Percentiles rank a stretch among this genome's conserved stretches.
Evolutionary conservation across 192 early-diverging fungal genomes (phyloP).

Genomic region (Chytriomyces confervae): DNA sequence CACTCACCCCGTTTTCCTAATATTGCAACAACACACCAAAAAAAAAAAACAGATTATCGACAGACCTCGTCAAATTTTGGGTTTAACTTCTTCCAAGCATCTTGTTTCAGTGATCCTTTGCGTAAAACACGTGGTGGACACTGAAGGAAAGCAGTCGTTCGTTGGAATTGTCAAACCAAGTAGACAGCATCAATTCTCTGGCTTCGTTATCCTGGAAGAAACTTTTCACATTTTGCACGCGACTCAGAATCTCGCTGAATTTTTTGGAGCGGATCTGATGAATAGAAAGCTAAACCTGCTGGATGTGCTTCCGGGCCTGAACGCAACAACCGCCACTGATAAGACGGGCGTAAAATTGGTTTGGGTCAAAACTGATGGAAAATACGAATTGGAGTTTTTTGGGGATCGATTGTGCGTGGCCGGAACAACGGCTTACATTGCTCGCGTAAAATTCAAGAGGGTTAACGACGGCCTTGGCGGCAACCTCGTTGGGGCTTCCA

Average conservation of each 20-base stretch:
- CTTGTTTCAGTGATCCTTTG: slow-evolving; percentile 35
- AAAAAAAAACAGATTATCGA: slow-evolving; percentile 46
- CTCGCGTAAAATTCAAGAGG: slow-evolving; percentile 23
- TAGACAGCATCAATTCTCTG: neutral
- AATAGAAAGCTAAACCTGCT: neutral
- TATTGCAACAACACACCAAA: neutral
- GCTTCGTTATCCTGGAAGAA: slow-evolving; percentile 36
- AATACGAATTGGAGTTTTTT: slow-evolving; percentile 10
- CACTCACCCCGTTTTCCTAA: neutral
- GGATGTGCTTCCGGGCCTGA: neutral
- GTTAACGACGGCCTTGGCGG: neutral
- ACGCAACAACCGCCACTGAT: neutral
- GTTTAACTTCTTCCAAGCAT: slow-evolving; percentile 32
- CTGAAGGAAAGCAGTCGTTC: slow-evolving; percentile 38
- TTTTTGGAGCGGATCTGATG: neutral
- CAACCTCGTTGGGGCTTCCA: neutral
- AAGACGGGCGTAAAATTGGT: slow-evolving; percentile 10
- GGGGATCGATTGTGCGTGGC: slow-evolving; percentile 8
- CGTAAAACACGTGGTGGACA: slow-evolving; percentile 46
- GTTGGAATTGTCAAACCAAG: slow-evolving; percentile 36
- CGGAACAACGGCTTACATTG: slow-evolving; percentile 11
- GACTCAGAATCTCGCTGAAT: neutral
- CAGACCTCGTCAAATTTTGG: slow-evolving; percentile 45
- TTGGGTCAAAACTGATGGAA: neutral
- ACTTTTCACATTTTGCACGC: slow-evolving; percentile 37